Base-by-base conservation (phyloP, 768 basidiomycete genomes). In the Ramaria sp. region DNA sequence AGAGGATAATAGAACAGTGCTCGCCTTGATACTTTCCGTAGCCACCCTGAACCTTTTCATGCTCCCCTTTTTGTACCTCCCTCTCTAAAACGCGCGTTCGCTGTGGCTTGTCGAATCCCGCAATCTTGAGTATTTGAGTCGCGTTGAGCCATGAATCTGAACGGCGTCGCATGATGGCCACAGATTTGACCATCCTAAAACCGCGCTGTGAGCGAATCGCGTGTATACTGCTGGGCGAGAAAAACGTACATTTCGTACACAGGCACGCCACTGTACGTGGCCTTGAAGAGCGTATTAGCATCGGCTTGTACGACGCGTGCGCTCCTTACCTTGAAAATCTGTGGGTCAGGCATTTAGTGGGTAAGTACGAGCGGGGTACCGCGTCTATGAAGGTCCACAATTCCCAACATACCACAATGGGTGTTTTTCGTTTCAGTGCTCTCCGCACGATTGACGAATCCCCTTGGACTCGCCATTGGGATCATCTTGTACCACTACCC, bases 11-110 rank as follows among this genome's bases (percentile, higher is more conserved):
- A 61, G 24, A 34, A 17, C 43, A 19, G 52, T n/a, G 65, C 79
- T 60, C 51, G 94, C 96, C 96, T 78, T 99, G 96, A 68, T 98
- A 98, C 72, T 99, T 99, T 63, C 96, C 96, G 70, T 98, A 99
- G 2, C 96, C 96, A 22, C 96, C 96, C 70, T 99, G 96, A 0
- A 99, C 94, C 69, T 99, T 99, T 72, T 98, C 95, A 70, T 99
- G 96, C 64, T 92, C 90, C 27, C 94, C 96, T 68, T 98, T 98
- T 69, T 99, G 96, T 7, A 99, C 86, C 72, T 99, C 96, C 62
- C 96, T 82, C 71, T 99, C 96, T 45, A 99, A 79, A 15, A 99
- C 94, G 54, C 96, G 84, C 59, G 96, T 99, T 50, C 96, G 78
- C 68, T 98, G 96, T 1, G 96, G 96, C 69, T 99, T 99, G 74